Base-by-base conservation (phyloP, 148 eudicot genomes). In the Nepenthes gracilis region DNA sequence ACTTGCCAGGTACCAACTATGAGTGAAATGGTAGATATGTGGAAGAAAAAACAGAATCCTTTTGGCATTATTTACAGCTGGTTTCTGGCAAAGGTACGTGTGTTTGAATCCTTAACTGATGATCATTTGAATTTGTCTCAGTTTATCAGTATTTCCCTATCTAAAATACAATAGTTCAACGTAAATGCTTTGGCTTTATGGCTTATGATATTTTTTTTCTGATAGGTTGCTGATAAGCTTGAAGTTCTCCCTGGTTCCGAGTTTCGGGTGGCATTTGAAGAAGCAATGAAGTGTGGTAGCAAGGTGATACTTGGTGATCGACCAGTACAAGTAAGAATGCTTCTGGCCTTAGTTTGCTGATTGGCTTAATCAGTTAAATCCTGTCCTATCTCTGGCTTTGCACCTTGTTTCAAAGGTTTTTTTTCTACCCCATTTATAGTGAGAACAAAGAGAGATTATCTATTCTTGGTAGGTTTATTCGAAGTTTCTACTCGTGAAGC, bases 281-380 rank as follows among this genome's bases (percentile, higher is more conserved):
- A 93, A 83, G 97, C 99, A 35, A 60, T 64, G 80, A 86, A 93
- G 70, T 81, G 76, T 76, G 92, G 95, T 4, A 81, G 95, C 78
- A 93, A 78, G 80, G 99, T 93, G 69, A 77, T 93, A 72, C 97
- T 93, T 69, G 99, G 99, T 57, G 99, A 93, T 77, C 95, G 99
- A 36, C 97, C 99, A 38, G 90, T 93, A n/a, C 80, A 93, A 57
- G 99, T 93, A 80, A 85, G 83, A 23, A 57, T 63, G 7, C 34
- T 36, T 32, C 11, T 47, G 38, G 47, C 11, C 36, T 48, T 47
- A 35, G 9, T 15, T 60, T 48, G 0, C 14, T 4, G 55, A 2
- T 33, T 14, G 43, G 9, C 7, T 12, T 60, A 43, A 32, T 47
- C 32, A 32, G 53, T 43, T 11, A 3, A 43, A 9, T 9, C 23